Base-by-base conservation (phyloP, 805 yeast species). In the Hanseniaspora hatyaiensis region DNA sequence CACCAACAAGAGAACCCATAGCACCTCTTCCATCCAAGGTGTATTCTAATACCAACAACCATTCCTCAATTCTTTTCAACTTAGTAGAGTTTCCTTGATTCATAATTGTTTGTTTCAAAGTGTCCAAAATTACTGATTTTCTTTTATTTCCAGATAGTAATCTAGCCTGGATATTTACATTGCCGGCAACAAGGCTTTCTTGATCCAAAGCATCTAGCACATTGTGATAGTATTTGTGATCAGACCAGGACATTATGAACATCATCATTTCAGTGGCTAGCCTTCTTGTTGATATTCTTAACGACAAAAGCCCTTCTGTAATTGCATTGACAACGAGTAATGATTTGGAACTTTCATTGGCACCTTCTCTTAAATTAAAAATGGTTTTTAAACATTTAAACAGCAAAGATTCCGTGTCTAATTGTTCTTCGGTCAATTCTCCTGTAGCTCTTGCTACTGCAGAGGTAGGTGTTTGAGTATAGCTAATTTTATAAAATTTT, bases 1-100 rank as follows among this genome's bases (percentile, higher is more conserved):
- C 95, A 1, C 96, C 96, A 8, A 89, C 97, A 56, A 81, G 63
- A 0, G 96, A 84, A 9, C 96, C 95, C 73, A 83, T 71, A 56
- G 78, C 81, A 6, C 97, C 97, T 55, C 88, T 73, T 2, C 96
- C 96, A 49, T 78, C 85, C 37, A 86, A 56, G 0, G 88, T 80
- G 41, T 72, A 74, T 43, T 73, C 80, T 3, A 85, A 79, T 11
- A 77, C 65, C 41, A 67, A 64, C 38, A 85, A 58, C 95, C 95
- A 86, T 31, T 80, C 71, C 52, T 78, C 82, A 54, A 81, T 77
- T 34, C 81, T 62, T 53, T 67, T 74, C 52, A 68, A 65, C n/a
- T 48, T 34, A 13, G 64, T 53, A 18, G 55, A 56, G 29, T 55
- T 52, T 26, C 56, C 55, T 24, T 50, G 34, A 26, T 50, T 51